Base-by-base conservation (phyloP, 768 basidiomycete genomes). In the Boletus rex-veris region DNA sequence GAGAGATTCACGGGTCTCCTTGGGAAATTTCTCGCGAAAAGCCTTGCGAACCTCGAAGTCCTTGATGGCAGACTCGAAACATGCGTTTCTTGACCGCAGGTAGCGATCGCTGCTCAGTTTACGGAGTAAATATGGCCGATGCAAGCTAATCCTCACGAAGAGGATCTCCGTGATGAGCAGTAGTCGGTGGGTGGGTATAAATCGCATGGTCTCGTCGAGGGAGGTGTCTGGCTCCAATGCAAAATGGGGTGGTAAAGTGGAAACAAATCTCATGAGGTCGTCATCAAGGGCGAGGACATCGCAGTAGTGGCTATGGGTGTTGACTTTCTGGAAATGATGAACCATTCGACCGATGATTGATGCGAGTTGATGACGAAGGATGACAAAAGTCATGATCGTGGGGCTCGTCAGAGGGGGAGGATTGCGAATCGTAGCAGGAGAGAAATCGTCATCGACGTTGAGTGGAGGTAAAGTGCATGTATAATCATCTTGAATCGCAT, bases 241-340 rank as follows among this genome's bases (percentile, higher is more conserved):
- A 66, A 84, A 94, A 65, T 92, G 84, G 12, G 89, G 86, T 12
- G 94, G 94, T 10, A 97, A 76, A 52, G 77, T 75, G 36, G 80
- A 76, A 58, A 92, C 82, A 64, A 93, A 92, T 60, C 80, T 81
- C 49, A 88, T 75, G 37, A 97, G 71, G 51, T 95, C 90, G 30
- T 92, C 90, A 62, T 97, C 94, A 28, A 97, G 77, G 2, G 78
- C 72, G 41, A 88, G 67, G 36, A 94, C 90, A 66, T 96, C 92
- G 26, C 83, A 80, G 69, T 96, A 96, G 61, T 89, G 89, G 52
- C 84, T 85, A 53, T 77, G 82, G 21, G 82, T 81, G 41, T 84
- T 80, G 33, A 94, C 84, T 73, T 88, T 86, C 67, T 96, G 94
- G 72, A 94, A 96, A 72, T 95, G 91, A 63, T 93, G 90, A 38